Conservation (phyloP, 2,329 filamentous ascomycete genomes). For the Nannizzia gypsea region DNA sequence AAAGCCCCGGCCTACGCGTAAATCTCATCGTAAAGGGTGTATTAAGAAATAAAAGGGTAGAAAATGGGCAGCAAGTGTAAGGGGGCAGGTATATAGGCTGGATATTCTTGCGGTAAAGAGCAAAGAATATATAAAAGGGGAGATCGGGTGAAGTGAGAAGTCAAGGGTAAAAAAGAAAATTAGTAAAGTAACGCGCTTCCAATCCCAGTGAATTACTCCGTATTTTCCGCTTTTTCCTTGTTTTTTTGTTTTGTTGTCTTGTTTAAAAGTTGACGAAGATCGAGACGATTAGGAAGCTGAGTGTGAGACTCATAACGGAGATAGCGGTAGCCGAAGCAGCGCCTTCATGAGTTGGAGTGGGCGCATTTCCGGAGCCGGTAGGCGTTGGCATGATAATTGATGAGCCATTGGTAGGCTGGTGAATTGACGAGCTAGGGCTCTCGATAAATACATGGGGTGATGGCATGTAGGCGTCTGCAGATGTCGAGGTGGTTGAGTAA, state of each 20-base stretch:
- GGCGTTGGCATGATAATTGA: constrained; percentile 9
- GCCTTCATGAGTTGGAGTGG: constrained; percentile 9
- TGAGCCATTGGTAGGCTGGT: constrained; percentile 8
- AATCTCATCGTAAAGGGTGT: constrained; percentile 1
- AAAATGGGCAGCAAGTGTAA: not conserved
- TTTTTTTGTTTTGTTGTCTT: not conserved
- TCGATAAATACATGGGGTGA: constrained; percentile 11
- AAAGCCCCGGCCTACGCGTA: not conserved
- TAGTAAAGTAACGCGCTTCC: not conserved
- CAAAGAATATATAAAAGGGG: not conserved
- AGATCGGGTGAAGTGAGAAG: not conserved
- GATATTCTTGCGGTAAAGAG: not conserved
- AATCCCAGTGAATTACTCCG: not conserved
- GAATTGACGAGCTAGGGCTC: constrained; percentile 9
- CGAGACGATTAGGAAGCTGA: constrained; percentile 16
- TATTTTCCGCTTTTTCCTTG: not conserved
- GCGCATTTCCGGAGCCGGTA: constrained; percentile 5
- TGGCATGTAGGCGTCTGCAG: constrained; percentile 5
- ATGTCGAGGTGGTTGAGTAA: constrained; percentile 4
- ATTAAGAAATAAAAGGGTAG: not conserved
- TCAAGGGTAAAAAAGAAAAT: not conserved
- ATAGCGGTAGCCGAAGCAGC: constrained; percentile 12
- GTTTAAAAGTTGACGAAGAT: constrained; percentile 12
- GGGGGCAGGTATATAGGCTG: not conserved
- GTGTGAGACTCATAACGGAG: constrained; percentile 15